Evolutionary conservation across 768 basidiomycete species (phyloP).

Genomic region (Russula compacta): DNA sequence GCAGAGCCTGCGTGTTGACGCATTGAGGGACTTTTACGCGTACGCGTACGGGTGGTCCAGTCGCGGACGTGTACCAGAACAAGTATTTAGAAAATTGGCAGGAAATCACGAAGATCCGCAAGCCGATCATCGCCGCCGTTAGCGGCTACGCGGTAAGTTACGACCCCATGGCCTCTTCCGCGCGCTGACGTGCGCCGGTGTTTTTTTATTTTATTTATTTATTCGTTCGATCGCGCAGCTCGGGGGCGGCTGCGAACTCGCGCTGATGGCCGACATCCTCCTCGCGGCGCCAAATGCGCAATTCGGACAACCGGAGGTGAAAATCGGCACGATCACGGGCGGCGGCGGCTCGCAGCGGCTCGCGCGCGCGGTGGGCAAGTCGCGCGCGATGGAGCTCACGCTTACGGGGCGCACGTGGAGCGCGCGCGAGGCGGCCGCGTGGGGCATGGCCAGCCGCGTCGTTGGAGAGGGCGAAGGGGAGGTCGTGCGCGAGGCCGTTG

Average conservation of each 20-base stretch:
- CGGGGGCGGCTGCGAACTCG: slow-evolving; percentile 94
- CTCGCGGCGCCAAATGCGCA: slow-evolving; percentile 82
- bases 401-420: slow-evolving; percentile 77
- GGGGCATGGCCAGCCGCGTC: slow-evolving; percentile 83
- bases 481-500: slow-evolving; percentile 81
- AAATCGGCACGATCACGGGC: slow-evolving; percentile 89
- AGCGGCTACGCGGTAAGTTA: slow-evolving; percentile 81
- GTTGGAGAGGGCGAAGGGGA: slow-evolving; percentile 62
- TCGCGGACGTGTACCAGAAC: slow-evolving; percentile 77
- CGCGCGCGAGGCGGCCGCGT: slow-evolving; percentile 74
- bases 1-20: not conserved
- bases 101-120: slow-evolving; percentile 59
- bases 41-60: slow-evolving; percentile 30
- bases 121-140: slow-evolving; percentile 94
- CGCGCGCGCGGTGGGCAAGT: slow-evolving; percentile 78
- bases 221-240: slow-evolving; percentile 42
- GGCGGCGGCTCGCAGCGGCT: slow-evolving; percentile 93
- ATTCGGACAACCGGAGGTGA: slow-evolving; percentile 96
- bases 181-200: not conserved
- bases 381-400: slow-evolving; percentile 88
- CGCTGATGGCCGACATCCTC: slow-evolving; percentile 94
- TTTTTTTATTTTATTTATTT: too few species aligned
- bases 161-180: not conserved
- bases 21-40: not conserved
- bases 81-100: slow-evolving; percentile 86